Base-by-base conservation (phyloP, 352 stramenopile species). In the Phytophthora constricta region DNA sequence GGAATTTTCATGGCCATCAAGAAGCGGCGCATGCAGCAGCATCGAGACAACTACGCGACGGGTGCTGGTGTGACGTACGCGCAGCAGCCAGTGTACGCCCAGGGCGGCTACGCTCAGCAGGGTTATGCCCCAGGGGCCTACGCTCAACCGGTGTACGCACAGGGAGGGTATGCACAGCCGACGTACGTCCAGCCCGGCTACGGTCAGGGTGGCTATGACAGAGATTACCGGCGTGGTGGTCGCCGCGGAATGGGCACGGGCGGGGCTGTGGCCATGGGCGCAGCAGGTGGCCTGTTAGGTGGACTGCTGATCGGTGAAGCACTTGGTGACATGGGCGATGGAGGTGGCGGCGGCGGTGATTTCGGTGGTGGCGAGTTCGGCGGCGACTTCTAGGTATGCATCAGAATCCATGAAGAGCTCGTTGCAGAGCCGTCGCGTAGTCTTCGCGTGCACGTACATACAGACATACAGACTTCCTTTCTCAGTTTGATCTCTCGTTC, bases 241-340 rank as follows among this genome's bases (percentile, higher is more conserved):
- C 63, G 62, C 22, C 70, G 74, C 41, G 71, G 74, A 34, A 80
- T 82, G 71, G 77, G 76, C 49, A 77, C 70, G 5, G 72, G 68
- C 13, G 58, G 60, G 31, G 70, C 68, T 20, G 63, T 82, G 20
- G 76, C 74, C 7, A 77, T 77, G 45, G 72, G 77, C 3, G 73
- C 70, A 23, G 77, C 70, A n/a, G 70, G 69, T 14, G 70, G 72
- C 48, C 53, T 86, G 4, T 34, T 84, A 16, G 77, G 76, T 42
- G 74, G 76, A 2, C 55, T 85, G 3, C 28, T 85, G 14, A 50
- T 85, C 26, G 76, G 71, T 13, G 75, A 80, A 19, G 72, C 74
- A 23, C 50, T 83, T 8, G 62, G 68, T 20, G 72, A 83, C 53
- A 76, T 72, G 46, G 77, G 77, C 23, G 70, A 49, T 3, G 68